Evolutionary conservation across 768 basidiomycete species (phyloP), one percentile per base, ranked within the genome.

Genomic region (Phlegmacium glaucopus): DNA sequence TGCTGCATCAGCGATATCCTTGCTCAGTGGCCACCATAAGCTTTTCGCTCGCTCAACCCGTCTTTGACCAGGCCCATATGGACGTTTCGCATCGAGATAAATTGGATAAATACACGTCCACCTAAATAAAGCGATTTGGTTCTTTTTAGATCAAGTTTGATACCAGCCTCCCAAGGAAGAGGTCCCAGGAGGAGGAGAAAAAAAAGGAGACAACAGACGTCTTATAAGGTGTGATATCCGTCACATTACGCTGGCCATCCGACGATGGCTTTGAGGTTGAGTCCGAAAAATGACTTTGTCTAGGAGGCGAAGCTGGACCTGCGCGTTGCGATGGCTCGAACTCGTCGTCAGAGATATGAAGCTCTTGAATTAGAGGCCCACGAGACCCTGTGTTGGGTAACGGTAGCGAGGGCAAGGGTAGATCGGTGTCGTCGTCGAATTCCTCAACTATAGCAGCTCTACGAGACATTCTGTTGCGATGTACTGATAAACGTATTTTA

Each of bases 41-140:
- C 86, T 78, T 67, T 88, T 86, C 45, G 77, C 75, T 22, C 93
- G 78, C 25, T 84, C 72, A 47, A 98, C 82, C 41, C 95, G 78
- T 34, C 95, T 83, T 55, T 87, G 82, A 15, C 93, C 92, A 5
- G 78, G 85, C 4, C 83, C 82, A 64, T 90, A 89, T 1, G 94
- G 83, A 2, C 86, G 85, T 64, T 97, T 96, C 29, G 94, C 94
- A 67, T 98, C 95, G 47, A 98, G 80, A 67, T 97, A 97, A 60
- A 97, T 88, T 5, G 95, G 95, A 65, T 98, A 99, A 61, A 98
- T 82, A 57, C 90, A 90, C 38, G 91, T 86, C 94, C 94, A 96
- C 58, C 94, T 96, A 59, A 45, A 49, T 37, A 26, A 44, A 27
- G 45, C 42, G 45, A 53, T 43, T 45, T 38, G 51, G 49, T 42